Conservation (phyloP, 2,329 filamentous ascomycete species). For the Paraphoma sp. region DNA sequence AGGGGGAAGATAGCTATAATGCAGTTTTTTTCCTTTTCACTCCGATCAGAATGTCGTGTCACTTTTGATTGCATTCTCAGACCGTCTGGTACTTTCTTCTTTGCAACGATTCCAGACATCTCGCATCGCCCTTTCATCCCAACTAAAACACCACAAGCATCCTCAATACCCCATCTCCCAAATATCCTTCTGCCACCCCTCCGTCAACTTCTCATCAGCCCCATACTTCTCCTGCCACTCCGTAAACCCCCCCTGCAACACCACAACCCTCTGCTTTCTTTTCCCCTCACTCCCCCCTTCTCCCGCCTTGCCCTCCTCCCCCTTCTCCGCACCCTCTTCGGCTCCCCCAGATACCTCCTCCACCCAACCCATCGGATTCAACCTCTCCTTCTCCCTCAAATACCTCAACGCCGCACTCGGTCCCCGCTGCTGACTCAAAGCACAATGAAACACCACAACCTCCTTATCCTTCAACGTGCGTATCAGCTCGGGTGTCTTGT, state of each 20-base stretch:
- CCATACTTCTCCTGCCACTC: conserved; percentile 89
- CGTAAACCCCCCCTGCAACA: conserved; percentile 84
- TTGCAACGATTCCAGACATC: too few relatives aligned
- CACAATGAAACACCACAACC: conserved; percentile 92
- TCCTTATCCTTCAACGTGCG: conserved; percentile 78
- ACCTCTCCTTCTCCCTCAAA: conserved; percentile 70
- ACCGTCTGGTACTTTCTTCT: too few relatives aligned
- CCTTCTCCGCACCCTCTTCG: conserved; percentile 30
- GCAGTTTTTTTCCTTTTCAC: too few relatives aligned
- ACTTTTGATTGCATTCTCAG: too few relatives aligned
- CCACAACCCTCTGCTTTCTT: conserved; percentile 72
- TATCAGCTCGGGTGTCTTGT: conserved; percentile 81
- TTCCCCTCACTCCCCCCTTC: conserved; percentile 24
- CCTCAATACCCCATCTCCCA: conserved; percentile 66
- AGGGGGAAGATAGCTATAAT: too few relatives aligned
- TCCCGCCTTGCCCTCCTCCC: conserved; percentile 4
- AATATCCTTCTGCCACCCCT: conserved; percentile 82
- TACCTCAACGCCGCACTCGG: conserved; percentile 85
- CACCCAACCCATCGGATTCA: conserved; percentile 39
- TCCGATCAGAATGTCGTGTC: too few relatives aligned
- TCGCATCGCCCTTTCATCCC: too few relatives aligned
- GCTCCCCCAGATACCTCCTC: conserved; percentile 21
- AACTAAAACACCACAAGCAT: background rate
- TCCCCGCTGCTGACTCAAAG: conserved; percentile 87
- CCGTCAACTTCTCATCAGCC: conserved; percentile 78